Evolutionary conservation across 257 asterid species (phyloP).

Genomic region (Scutellaria galericulata): DNA sequence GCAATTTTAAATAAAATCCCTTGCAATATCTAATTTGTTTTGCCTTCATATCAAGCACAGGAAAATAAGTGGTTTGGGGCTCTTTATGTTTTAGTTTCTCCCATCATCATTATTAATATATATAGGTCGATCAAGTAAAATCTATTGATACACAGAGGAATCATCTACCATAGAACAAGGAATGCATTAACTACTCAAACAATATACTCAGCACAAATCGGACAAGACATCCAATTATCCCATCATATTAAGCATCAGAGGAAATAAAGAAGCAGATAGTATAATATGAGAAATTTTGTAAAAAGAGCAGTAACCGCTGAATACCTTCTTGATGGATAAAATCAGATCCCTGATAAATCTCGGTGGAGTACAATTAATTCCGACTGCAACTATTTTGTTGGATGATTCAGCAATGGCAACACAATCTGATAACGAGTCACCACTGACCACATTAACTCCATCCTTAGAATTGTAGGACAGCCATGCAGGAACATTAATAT

Average conservation of each 20-base stretch:
- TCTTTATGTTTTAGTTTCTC: neutral
- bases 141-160: no score
- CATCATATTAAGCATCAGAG: neutral
- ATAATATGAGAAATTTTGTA: neutral
- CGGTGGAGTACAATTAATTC: constrained; percentile 92
- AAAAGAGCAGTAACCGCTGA: constrained; percentile 9
- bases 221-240: neutral
- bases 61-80: neutral
- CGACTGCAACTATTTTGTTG: constrained; percentile 72
- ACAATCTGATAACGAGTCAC: constrained; percentile 78
- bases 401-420: constrained; percentile 71
- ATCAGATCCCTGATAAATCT: constrained; percentile 78
- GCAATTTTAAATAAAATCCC: neutral
- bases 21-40: neutral
- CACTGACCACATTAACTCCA: constrained; percentile 81
- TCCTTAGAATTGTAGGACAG: constrained; percentile 89
- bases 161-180: neutral
- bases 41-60: neutral
- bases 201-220: constrained; percentile 5
- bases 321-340: constrained; percentile 68
- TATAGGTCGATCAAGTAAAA: no score
- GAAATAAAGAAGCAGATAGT: neutral
- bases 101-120: no score
- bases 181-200: neutral
- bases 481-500: constrained; percentile 79